Percentiles rank a stretch among this genome's conserved stretches.
phyloP scores from a whole-genome alignment of 179 eudicot genomes.

The Silene noctiflora region DNA sequence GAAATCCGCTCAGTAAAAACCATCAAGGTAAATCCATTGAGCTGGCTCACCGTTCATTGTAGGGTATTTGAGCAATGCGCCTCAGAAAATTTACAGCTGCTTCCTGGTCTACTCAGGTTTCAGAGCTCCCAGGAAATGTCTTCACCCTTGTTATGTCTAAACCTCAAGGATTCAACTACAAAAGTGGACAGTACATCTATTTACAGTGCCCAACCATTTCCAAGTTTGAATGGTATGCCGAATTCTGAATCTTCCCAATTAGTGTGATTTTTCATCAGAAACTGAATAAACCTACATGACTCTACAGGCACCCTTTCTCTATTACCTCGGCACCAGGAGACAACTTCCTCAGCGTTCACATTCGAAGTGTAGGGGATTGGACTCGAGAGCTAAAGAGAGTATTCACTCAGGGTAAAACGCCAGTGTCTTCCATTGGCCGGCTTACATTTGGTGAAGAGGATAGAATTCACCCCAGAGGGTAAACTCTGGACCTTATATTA shows the following conservation, averaged over 20 bases:
- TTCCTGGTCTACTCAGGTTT: slow-evolving; percentile 41
- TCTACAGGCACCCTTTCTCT: slow-evolving; percentile 88
- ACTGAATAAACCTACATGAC: slow-evolving; percentile 13
- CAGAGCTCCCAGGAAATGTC: slow-evolving; percentile 80
- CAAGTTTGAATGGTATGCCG: slow-evolving; percentile 69
- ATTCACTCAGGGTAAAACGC: slow-evolving; percentile 47
- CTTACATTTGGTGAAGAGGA: slow-evolving; percentile 49
- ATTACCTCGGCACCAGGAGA: slow-evolving; percentile 92
- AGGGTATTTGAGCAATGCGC: not conserved
- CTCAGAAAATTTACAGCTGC: slow-evolving; percentile 6
- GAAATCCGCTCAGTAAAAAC: slow-evolving; percentile 59
- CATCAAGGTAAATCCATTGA: slow-evolving; percentile 46
- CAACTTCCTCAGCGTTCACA: slow-evolving; percentile 74
- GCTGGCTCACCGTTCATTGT: not conserved
- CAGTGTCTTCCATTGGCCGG: slow-evolving; percentile 58
- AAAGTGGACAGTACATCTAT: slow-evolving; percentile 84
- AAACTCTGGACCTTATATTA: slow-evolving; percentile 12
- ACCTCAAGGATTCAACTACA: slow-evolving; percentile 78
- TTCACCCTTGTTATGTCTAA: slow-evolving; percentile 65
- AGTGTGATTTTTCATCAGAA: slow-evolving; percentile 10
- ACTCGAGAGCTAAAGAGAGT: slow-evolving; percentile 67
- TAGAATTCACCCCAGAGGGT: slow-evolving; percentile 54
- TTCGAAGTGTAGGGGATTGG: slow-evolving; percentile 83
- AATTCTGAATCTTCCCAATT: not conserved
- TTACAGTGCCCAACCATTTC: slow-evolving; percentile 80